Conservation (phyloP, 495 filamentous ascomycete genomes). For the Lichenothelia convexa region DNA sequence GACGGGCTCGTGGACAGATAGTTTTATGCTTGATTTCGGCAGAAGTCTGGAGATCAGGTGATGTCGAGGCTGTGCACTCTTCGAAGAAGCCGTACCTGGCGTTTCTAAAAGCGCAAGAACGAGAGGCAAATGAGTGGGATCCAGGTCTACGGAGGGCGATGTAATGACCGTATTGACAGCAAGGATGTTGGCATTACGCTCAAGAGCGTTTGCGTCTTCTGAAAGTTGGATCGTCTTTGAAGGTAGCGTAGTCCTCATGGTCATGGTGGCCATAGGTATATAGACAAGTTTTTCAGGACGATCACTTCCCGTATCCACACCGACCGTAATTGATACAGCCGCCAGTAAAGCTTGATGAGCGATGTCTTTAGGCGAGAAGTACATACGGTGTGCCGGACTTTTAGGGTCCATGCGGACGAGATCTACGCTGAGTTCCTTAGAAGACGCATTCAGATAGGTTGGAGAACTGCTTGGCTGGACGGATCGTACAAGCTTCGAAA, state of each 20-base stretch:
- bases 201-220: slow-evolving; percentile 53
- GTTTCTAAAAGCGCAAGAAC: slow-evolving; percentile 54
- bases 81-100: slow-evolving; percentile 9
- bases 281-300: slow-evolving; percentile 78
- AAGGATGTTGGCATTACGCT: slow-evolving; percentile 88
- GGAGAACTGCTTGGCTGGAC: slow-evolving; percentile 46
- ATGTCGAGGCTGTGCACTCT: no score
- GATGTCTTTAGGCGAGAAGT: slow-evolving; percentile 82
- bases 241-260: slow-evolving; percentile 81
- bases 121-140: slow-evolving; percentile 79
- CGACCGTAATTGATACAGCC: slow-evolving; percentile 78
- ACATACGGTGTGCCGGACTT: slow-evolving; percentile 95
- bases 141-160: slow-evolving; percentile 87
- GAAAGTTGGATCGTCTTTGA: slow-evolving; percentile 80
- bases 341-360: slow-evolving; percentile 90
- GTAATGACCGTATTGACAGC: slow-evolving; percentile 93
- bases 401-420: slow-evolving; percentile 83
- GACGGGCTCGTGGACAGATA: slow-evolving; percentile 92
- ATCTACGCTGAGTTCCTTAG: slow-evolving; percentile 91
- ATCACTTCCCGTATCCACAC: slow-evolving; percentile 70
- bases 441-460: slow-evolving; percentile 67
- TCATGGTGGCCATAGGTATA: slow-evolving; percentile 95
- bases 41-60: slow-evolving; percentile 75
- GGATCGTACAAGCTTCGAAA: slow-evolving; percentile 57
- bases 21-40: slow-evolving; percentile 85